A percentile compares a stretch with the other conserved stretches of the same genome.
Conservation (phyloP, 2,329 filamentous ascomycete species). For the Colletotrichum cordylinicola region DNA sequence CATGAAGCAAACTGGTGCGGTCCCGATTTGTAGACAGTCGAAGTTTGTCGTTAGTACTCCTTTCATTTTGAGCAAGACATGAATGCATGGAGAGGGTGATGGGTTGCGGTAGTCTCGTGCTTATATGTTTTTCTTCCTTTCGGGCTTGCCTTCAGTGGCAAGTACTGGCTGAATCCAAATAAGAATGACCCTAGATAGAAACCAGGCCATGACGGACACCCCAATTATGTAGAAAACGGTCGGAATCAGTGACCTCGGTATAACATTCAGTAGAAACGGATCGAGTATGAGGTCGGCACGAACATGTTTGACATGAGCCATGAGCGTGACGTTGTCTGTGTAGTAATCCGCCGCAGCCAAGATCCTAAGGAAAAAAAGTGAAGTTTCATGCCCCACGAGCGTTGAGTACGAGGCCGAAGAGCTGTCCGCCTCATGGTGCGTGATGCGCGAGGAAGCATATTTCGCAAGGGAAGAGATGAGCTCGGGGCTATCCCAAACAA, state of each 20-base stretch:
- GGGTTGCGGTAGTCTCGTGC: background rate
- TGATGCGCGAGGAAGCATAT: constrained; percentile 62
- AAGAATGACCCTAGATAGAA: constrained; percentile 45
- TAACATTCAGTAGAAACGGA: constrained; percentile 79
- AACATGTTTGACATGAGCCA: constrained; percentile 77
- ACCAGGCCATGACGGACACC: constrained; percentile 58
- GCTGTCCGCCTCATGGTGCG: background rate
- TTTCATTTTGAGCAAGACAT: constrained; percentile 7
- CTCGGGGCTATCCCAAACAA: constrained; percentile 65
- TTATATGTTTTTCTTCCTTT: constrained; percentile 43
- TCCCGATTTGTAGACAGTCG: constrained; percentile 2
- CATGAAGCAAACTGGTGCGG: background rate
- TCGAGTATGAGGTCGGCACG: constrained; percentile 85
- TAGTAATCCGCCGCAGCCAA: constrained; percentile 85
- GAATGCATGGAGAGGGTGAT: constrained; percentile 2
- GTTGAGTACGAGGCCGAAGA: background rate
- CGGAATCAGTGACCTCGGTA: constrained; percentile 79
- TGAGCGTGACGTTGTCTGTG: constrained; percentile 74
- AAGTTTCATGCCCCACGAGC: constrained; percentile 35
- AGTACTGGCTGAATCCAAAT: constrained; percentile 34
- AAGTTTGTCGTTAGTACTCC: constrained; percentile 9
- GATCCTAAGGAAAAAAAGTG: constrained; percentile 75
- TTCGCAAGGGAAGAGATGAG: constrained; percentile 69
- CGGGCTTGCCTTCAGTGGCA: constrained; percentile 29
- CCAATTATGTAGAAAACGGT: constrained; percentile 72